These are phyloP conservation scores for Aureobasidium mangrovei DNA, from an alignment of 2,329 filamentous ascomycete genomes.

Conservation along the genomic window DNA sequence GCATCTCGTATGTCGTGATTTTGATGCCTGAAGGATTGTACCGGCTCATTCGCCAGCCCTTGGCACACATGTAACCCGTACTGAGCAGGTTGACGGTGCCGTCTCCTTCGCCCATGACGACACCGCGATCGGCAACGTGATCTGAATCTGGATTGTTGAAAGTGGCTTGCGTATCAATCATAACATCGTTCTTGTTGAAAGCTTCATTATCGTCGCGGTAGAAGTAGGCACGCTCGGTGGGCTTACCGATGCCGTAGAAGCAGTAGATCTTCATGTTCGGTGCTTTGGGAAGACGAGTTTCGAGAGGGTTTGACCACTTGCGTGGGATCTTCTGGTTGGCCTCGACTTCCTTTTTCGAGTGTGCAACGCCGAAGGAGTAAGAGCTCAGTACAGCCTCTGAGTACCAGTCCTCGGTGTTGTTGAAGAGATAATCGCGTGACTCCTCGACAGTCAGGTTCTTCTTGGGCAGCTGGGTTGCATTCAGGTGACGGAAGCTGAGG, in stretches of 20 bases:
- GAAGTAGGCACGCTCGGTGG: conserved; percentile 86
- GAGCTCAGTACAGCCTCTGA: conserved; percentile 58
- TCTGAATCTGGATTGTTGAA: conserved; percentile 53
- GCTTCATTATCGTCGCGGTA: conserved; percentile 66
- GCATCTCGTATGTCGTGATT: conserved; percentile 88
- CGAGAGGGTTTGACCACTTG: conserved; percentile 94
- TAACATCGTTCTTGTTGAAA: conserved; percentile 54
- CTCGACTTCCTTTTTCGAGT: conserved; percentile 70
- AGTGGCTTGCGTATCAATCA: conserved; percentile 60
- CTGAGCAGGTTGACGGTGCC: conserved; percentile 92
- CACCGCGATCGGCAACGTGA: conserved; percentile 73
- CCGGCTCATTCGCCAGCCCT: conserved; percentile 84
- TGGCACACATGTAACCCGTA: conserved; percentile 92
- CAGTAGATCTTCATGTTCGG: conserved; percentile 92
- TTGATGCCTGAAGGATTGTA: conserved; percentile 82
- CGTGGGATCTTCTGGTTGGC: conserved; percentile 42
- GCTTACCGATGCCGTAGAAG: conserved; percentile 93
- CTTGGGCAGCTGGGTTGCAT: conserved; percentile 31
- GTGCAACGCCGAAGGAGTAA: conserved; percentile 85
- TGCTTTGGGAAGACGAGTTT: conserved; percentile 76
- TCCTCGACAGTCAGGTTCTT: conserved; percentile 71
- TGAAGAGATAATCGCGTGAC: conserved; percentile 69
- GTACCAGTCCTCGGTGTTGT: conserved; percentile 81
- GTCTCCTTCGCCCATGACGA: conserved; percentile 93
- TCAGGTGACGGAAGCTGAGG: conserved; percentile 71